phyloP scores from a whole-genome alignment of 225 moss, liverwort and hornwort species.

The Takakia lepidozioides region DNA sequence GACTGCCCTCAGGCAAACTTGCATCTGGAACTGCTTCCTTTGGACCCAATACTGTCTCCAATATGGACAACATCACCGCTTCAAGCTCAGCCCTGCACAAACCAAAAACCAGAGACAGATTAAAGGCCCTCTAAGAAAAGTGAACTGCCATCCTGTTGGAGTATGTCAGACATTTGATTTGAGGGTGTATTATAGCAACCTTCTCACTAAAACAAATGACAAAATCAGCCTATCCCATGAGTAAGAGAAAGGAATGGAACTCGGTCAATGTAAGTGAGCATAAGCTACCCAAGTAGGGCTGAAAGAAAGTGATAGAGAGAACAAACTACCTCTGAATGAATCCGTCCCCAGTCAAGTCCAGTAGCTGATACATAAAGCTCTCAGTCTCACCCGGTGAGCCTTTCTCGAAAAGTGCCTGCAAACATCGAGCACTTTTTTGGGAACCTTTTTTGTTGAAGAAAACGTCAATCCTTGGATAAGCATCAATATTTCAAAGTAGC shows the following conservation, averaged over 20 bases:
- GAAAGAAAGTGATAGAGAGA: too few relatives aligned
- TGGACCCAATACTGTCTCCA: slow-evolving; percentile 84
- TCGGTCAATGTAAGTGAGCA: slow-evolving; percentile 2
- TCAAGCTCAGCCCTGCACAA: slow-evolving; percentile 83
- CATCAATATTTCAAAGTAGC: too few relatives aligned
- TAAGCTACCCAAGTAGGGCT: neutral
- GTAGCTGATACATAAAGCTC: slow-evolving; percentile 70
- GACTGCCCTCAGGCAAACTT: slow-evolving; percentile 57
- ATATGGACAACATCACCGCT: slow-evolving; percentile 62
- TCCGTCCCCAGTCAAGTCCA: slow-evolving; percentile 87
- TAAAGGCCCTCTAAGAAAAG: too few relatives aligned
- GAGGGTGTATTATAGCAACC: too few relatives aligned
- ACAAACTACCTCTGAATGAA: slow-evolving; percentile 51
- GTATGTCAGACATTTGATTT: too few relatives aligned
- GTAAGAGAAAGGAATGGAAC: slow-evolving; percentile 1
- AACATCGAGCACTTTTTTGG: too few relatives aligned
- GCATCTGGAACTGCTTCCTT: slow-evolving; percentile 58
- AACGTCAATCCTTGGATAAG: too few relatives aligned
- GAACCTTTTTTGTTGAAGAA: too few relatives aligned
- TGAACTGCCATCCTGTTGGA: too few relatives aligned
- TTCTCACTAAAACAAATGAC: too few relatives aligned
- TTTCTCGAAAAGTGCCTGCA: slow-evolving; percentile 82
- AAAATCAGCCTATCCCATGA: too few relatives aligned
- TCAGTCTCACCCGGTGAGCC: slow-evolving; percentile 74
- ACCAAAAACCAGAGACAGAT: slow-evolving; percentile 5